Evolutionary conservation across 768 basidiomycete species (phyloP).

Genomic region (Trametes cubensis): DNA sequence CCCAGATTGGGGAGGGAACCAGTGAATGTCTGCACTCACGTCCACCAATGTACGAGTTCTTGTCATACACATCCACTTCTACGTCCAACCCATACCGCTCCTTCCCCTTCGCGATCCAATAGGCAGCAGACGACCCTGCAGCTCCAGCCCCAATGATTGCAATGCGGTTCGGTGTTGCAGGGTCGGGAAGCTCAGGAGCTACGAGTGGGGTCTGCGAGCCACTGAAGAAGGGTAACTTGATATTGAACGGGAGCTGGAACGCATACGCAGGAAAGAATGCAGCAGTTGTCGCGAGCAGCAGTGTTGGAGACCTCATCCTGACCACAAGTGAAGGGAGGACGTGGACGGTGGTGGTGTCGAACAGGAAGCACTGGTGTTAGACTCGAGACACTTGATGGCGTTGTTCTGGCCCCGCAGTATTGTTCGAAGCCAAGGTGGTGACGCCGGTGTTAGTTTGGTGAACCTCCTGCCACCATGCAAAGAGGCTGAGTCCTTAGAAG

Average conservation of each 20-base stretch:
- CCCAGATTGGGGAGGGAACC: no score
- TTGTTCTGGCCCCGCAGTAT: not conserved
- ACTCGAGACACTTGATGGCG: not conserved
- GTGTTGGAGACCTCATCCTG: slow-evolving; percentile 14
- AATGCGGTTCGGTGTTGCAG: slow-evolving; percentile 50
- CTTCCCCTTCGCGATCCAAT: slow-evolving; percentile 81
- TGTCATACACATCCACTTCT: slow-evolving; percentile 85
- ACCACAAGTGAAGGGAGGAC: not conserved
- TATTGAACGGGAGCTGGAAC: slow-evolving; percentile 25
- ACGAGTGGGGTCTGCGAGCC: slow-evolving; percentile 12
- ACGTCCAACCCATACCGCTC: slow-evolving; percentile 68
- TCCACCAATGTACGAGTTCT: slow-evolving; percentile 76
- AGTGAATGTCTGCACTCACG: slow-evolving; percentile 53
- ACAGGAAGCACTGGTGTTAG: not conserved
- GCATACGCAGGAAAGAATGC: slow-evolving; percentile 21
- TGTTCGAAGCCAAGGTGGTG: not conserved
- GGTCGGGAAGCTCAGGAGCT: slow-evolving; percentile 5
- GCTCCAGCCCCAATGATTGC: slow-evolving; percentile 93
- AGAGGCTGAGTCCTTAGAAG: no score
- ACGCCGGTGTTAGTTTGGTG: not conserved
- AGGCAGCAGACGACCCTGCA: slow-evolving; percentile 80
- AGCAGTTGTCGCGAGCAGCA: slow-evolving; percentile 13
- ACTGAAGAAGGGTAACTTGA: slow-evolving; percentile 22
- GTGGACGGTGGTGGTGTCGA: not conserved
- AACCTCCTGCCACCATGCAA: not conserved